Evolutionary conservation across 257 asterid genomes (phyloP).

Genomic region (Solanum tarijense): DNA sequence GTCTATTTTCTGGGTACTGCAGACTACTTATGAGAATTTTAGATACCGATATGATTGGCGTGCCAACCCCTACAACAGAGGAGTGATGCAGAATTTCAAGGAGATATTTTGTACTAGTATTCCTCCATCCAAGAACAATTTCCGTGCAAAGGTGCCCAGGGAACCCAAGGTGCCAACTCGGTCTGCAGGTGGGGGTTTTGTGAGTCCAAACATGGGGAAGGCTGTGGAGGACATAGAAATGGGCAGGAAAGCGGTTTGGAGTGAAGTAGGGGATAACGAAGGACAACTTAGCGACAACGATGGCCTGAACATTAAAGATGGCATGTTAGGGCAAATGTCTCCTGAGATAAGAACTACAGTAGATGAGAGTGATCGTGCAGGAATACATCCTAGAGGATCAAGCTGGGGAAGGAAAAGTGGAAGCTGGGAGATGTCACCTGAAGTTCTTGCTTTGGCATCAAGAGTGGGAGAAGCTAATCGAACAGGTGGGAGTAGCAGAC

Average conservation of each 20-base stretch:
- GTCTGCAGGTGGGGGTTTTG: conserved; percentile 61
- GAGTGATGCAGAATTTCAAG: conserved; percentile 62
- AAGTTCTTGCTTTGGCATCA: conserved; percentile 83
- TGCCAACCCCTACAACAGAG: conserved; percentile 87
- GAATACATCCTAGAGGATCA: conserved; percentile 68
- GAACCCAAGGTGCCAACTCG: conserved; percentile 48
- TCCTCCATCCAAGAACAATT: conserved; percentile 74
- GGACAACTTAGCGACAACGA: conserved; percentile 59
- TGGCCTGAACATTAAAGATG: conserved; percentile 37
- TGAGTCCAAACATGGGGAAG: conserved; percentile 87
- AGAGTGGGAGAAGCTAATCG: conserved; percentile 68
- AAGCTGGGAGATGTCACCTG: conserved; percentile 99
- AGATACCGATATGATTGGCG: conserved; percentile 87
- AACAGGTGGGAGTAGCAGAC: conserved; percentile 47
- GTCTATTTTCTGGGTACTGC: conserved; percentile 17
- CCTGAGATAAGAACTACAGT: conserved; percentile 82
- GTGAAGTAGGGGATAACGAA: conserved; percentile 39
- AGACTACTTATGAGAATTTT: conserved; percentile 95
- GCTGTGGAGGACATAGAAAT: conserved; percentile 70
- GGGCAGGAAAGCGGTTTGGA: conserved; percentile 95
- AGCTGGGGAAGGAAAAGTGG: conserved; percentile 97
- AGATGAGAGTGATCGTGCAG: conserved; percentile 75
- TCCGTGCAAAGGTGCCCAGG: conserved; percentile 57
- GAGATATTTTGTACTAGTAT: conserved; percentile 60
- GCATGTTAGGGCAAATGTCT: conserved; percentile 45